phyloP scores from a whole-genome alignment of 768 basidiomycete genomes.

The Pulveroboletus sp. region DNA sequence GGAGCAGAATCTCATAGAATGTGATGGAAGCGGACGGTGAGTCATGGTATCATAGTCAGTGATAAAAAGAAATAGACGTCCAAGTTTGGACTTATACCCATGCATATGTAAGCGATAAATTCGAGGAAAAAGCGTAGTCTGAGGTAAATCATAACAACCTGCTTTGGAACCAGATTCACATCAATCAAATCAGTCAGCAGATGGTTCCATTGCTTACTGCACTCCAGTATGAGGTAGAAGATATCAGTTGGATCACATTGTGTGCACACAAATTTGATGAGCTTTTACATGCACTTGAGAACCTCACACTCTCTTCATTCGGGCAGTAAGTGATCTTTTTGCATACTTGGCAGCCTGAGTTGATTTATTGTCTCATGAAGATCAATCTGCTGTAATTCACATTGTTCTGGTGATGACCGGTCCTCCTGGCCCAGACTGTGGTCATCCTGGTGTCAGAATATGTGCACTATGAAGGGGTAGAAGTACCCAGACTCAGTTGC shows the following conservation, averaged over 20 bases:
- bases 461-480: too few relatives aligned
- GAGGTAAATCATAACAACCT: too few relatives aligned
- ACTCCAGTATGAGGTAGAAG: slow-evolving; percentile 5
- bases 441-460: too few relatives aligned
- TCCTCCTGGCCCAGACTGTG: neutral
- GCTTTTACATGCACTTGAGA: neutral
- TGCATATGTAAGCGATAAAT: too few relatives aligned
- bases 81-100: too few relatives aligned
- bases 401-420: neutral
- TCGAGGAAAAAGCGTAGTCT: too few relatives aligned
- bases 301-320: neutral
- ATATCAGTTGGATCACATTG: neutral
- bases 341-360: too few relatives aligned
- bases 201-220: slow-evolving; percentile 8
- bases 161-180: slow-evolving; percentile 12
- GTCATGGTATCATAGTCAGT: too few relatives aligned
- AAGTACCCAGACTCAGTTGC: too few relatives aligned
- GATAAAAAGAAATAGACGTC: too few relatives aligned
- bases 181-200: slow-evolving; percentile 10
- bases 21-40: too few relatives aligned
- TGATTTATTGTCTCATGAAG: neutral
- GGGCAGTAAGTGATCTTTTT: neutral
- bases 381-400: neutral
- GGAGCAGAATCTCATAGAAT: too few relatives aligned
- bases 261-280: slow-evolving; percentile 1